Conservation (phyloP, 176 grass and related monocot species). For the Cenchrus purpureus region DNA sequence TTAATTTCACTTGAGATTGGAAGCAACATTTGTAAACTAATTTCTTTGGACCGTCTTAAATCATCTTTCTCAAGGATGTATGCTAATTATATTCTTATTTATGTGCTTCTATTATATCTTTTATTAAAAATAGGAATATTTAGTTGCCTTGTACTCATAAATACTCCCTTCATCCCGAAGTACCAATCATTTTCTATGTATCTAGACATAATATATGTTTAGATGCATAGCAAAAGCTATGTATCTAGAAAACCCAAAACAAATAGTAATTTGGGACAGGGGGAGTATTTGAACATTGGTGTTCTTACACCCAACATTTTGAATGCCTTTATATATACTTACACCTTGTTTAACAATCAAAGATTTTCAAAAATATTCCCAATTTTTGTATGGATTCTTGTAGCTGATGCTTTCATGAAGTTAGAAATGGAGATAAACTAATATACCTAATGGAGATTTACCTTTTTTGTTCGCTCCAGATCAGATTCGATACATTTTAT, state of each 20-base stretch:
- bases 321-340: neutral
- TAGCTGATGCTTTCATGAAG: neutral
- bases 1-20: neutral
- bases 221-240: no score
- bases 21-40: neutral
- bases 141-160: neutral
- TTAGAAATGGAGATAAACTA: neutral
- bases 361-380: neutral
- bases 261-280: no score
- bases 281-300: no score
- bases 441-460: constrained; percentile 33
- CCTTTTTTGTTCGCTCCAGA: constrained; percentile 82
- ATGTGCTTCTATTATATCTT: neutral
- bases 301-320: neutral
- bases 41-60: neutral
- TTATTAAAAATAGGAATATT: neutral
- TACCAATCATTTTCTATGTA: no score
- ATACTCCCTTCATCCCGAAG: no score
- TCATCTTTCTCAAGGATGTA: neutral
- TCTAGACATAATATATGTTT: no score
- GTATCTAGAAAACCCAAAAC: no score
- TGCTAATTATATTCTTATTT: neutral
- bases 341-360: neutral
- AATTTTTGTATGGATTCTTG: neutral
- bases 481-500: constrained; percentile 85